Base-by-base conservation (phyloP, 2,329 filamentous ascomycete genomes). In the Paracoccidioides lutzii region DNA sequence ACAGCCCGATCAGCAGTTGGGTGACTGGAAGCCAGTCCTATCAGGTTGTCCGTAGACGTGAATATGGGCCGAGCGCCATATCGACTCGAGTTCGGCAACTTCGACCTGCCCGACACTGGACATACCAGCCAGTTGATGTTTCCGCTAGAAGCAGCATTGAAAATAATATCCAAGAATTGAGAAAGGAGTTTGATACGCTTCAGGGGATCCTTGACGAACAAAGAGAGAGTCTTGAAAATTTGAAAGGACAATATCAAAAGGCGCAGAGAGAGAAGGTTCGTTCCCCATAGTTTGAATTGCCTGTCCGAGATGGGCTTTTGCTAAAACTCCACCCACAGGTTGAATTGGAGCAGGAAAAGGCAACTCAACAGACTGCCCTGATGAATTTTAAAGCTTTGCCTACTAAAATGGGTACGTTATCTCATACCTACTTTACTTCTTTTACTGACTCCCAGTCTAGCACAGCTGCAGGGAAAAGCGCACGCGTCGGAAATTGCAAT, bases 1-100 rank as follows among this genome's bases (percentile, higher is more conserved):
- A 73, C 12, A 78, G 75, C 51, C 73, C 77, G 12, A 76, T 96
- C 53, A 76, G 71, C 44, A 79, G 75, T 28, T 96, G 87, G 80
- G 81, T 88, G n/a, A 79, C 85, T 30, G 83, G 83, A 3, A 78
- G 73, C 14, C 78, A 82, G 52, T 73, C 70, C 7, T 90, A 87
- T 67, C 77, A 76, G 22, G 79, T 93, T 53, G 78, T 76, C 5
- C 81, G 87, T 14, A 83, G 91, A 50, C 78, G 76, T 60, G 91
- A 97, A 67, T 96, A 96, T 69, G 89, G 88, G 2, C 79, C 82
- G 1, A 74, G 78, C 50, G 88, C 85, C 12, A 81, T 81, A 50
- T 88, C 88, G 1, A 90, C 87, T 0, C 76, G 78, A 28, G 83
- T 86, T 12, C 80, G 76, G 40, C 74, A 75, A 54, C 73, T 96